Evolutionary conservation across 805 yeast genomes (phyloP).

Genomic region (Pichia nanzhaoensis): DNA sequence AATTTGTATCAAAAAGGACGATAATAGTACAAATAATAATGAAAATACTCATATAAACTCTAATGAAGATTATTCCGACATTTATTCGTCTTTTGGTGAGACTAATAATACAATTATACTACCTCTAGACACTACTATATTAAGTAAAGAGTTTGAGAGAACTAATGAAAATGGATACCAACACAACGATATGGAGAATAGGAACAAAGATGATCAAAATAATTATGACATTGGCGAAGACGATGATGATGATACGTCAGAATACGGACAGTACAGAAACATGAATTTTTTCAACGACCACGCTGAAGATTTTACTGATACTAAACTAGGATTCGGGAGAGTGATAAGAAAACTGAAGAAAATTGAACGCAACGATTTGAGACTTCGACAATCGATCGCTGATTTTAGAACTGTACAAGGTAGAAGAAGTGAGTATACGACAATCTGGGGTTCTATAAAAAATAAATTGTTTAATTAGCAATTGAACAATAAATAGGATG

Average conservation of each 20-base stretch:
- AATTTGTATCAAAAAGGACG: not conserved
- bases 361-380: constrained; percentile 5
- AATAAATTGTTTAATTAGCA: not conserved
- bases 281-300: not conserved
- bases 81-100: not conserved
- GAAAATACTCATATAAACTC: not conserved
- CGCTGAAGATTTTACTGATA: not conserved
- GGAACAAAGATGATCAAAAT: too few species aligned
- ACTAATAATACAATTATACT: not conserved
- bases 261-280: not conserved
- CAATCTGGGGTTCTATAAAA: constrained; percentile 2
- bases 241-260: constrained; percentile 2
- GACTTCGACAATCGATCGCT: constrained; percentile 6
- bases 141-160: not conserved
- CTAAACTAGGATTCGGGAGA: not conserved
- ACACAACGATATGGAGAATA: too few species aligned
- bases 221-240: not conserved
- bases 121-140: not conserved
- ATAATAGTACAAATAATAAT: not conserved
- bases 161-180: constrained; percentile 1
- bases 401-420: constrained; percentile 1
- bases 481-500: not conserved
- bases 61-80: not conserved
- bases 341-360: constrained; percentile 1
- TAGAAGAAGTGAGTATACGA: not conserved